Percentiles rank a stretch among this genome's conserved stretches.
Evolutionary conservation across 139 green algal genomes (phyloP).

Genomic region (Picochlorum sp.): DNA sequence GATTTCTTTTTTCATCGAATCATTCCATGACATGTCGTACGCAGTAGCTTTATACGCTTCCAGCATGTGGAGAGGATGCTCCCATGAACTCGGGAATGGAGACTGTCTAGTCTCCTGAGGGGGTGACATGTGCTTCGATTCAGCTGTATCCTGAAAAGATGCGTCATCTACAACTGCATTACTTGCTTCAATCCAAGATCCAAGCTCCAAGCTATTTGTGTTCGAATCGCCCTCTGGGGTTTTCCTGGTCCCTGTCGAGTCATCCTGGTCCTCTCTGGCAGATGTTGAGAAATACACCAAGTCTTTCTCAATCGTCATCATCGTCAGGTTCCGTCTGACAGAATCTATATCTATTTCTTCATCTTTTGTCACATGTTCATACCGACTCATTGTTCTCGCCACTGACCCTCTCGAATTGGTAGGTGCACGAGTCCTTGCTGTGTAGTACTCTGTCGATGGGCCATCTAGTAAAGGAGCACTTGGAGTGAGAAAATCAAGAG

Average conservation of each 20-base stretch:
- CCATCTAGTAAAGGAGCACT: not conserved
- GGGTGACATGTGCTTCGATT: slow-evolving; percentile 4
- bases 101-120: slow-evolving; percentile 35
- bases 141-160: not conserved
- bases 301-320: too few species aligned
- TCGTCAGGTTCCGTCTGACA: too few species aligned
- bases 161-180: slow-evolving; percentile 3
- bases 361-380: too few species aligned
- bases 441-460: not conserved
- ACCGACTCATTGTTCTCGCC: too few species aligned
- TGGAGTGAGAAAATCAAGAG: not conserved
- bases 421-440: too few species aligned
- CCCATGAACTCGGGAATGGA: slow-evolving; percentile 23
- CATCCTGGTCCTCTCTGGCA: not conserved
- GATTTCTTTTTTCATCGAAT: not conserved
- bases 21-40: not conserved
- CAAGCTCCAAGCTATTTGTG: not conserved
- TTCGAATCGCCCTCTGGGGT: not conserved
- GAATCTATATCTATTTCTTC: too few species aligned
- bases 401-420: too few species aligned
- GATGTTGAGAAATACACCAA: too few species aligned
- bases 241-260: not conserved
- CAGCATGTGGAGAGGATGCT: not conserved
- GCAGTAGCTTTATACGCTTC: not conserved
- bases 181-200: not conserved